A percentile compares a stretch with the other conserved stretches of the same genome.
Evolutionary conservation across 345 rosid genomes (phyloP).

Genomic region (Xanthoceras sorbifolium): DNA sequence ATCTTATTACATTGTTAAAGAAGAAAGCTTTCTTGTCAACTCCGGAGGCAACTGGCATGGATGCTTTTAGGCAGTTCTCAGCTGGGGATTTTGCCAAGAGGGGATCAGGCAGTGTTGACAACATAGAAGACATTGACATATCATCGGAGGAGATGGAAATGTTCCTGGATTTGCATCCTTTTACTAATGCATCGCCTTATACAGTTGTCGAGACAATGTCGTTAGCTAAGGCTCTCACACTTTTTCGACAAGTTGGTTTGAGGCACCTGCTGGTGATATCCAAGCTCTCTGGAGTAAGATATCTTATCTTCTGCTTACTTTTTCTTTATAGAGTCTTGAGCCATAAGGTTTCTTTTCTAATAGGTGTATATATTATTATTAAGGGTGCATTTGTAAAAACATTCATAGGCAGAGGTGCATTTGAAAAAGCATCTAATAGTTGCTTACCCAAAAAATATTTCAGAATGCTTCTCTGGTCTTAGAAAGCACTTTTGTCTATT

Average conservation of each 20-base stretch:
- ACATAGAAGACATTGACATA: slow-evolving; percentile 66
- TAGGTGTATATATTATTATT: neutral
- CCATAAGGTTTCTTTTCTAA: neutral
- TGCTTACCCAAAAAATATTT: neutral
- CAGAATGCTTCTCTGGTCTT: neutral
- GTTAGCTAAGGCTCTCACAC: slow-evolving; percentile 77
- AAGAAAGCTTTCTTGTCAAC: slow-evolving; percentile 58
- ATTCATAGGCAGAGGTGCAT: neutral
- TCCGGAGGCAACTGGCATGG: slow-evolving; percentile 38
- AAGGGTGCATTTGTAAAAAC: neutral
- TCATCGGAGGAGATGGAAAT: slow-evolving; percentile 83
- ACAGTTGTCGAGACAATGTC: slow-evolving; percentile 97
- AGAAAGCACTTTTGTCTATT: too few relatives aligned
- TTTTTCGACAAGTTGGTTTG: slow-evolving; percentile 84
- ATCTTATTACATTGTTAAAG: slow-evolving; percentile 73
- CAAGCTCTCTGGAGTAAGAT: slow-evolving; percentile 63
- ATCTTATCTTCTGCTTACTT: slow-evolving; percentile 19
- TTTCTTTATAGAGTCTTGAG: neutral
- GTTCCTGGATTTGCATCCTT: slow-evolving; percentile 85
- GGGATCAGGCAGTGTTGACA: slow-evolving; percentile 62
- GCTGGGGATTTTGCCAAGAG: slow-evolving; percentile 76
- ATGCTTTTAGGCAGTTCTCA: slow-evolving; percentile 46
- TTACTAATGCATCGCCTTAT: slow-evolving; percentile 87
- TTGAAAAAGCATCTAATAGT: neutral
- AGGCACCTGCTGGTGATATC: slow-evolving; percentile 89